Percentiles rank a stretch among this genome's conserved stretches.
phyloP scores from a whole-genome alignment of 345 rosid genomes.

The Populus alba region DNA sequence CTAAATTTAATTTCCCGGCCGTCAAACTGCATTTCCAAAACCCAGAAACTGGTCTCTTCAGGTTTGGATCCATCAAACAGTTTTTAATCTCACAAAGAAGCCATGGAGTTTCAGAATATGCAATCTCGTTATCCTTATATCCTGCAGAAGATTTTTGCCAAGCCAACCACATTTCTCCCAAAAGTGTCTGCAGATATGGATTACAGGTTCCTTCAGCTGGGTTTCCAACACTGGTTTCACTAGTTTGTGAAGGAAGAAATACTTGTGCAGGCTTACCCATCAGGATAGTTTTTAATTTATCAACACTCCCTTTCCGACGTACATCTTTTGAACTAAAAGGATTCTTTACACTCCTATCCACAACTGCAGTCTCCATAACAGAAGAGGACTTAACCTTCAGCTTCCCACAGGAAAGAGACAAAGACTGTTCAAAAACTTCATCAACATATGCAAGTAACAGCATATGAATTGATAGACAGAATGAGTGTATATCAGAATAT shows the following conservation, averaged over 20 bases:
- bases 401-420: slow-evolving; percentile 57
- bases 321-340: slow-evolving; percentile 27
- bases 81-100: slow-evolving; percentile 60
- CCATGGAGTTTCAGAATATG: slow-evolving; percentile 54
- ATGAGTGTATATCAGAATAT: slow-evolving; percentile 39
- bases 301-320: slow-evolving; percentile 35
- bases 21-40: slow-evolving; percentile 60
- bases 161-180: slow-evolving; percentile 62
- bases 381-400: slow-evolving; percentile 46
- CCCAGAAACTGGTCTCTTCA: slow-evolving; percentile 43
- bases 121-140: slow-evolving; percentile 46
- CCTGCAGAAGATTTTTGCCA: slow-evolving; percentile 48
- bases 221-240: slow-evolving; percentile 25
- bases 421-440: slow-evolving; percentile 45
- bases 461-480: slow-evolving; percentile 56
- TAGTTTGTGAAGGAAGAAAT: slow-evolving; percentile 34
- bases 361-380: slow-evolving; percentile 20
- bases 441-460: slow-evolving; percentile 43
- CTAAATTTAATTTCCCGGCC: slow-evolving; percentile 59
- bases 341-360: slow-evolving; percentile 29
- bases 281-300: slow-evolving; percentile 42
- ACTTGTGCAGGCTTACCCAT: slow-evolving; percentile 57
- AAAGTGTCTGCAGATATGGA: slow-evolving; percentile 38
- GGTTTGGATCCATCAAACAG: slow-evolving; percentile 44
- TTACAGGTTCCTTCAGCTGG: slow-evolving; percentile 33